phyloP scores from a whole-genome alignment of 768 basidiomycete genomes.

The Tephrocybe sp. region DNA sequence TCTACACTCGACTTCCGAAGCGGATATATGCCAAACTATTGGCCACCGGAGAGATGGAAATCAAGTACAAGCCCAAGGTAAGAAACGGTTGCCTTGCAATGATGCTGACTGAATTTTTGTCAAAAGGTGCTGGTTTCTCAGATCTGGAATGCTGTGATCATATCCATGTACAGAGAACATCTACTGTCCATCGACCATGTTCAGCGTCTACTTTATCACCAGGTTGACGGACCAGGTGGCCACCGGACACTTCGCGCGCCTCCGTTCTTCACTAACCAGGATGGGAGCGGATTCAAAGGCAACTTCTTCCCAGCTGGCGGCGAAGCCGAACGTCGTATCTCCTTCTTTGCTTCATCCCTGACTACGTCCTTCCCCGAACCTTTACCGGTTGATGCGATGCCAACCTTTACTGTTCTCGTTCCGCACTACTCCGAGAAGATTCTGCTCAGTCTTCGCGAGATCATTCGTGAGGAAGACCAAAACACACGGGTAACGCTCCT shows the following conservation, averaged over 20 bases:
- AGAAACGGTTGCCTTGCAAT: background rate
- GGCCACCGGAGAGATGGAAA: conserved; percentile 96
- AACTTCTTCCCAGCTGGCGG: conserved; percentile 94
- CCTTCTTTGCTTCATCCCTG: conserved; percentile 97
- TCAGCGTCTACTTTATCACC: conserved; percentile 95
- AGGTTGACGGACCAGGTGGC: conserved; percentile 88
- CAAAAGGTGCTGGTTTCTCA: conserved; percentile 95
- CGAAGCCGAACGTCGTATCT: conserved; percentile 97
- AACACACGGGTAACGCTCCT: conserved; percentile 95
- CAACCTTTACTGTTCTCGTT: conserved; percentile 98
- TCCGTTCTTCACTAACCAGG: conserved; percentile 96
- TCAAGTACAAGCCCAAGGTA: conserved; percentile 99
- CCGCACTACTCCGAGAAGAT: conserved; percentile 99
- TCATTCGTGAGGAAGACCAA: conserved; percentile 96
- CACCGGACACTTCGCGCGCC: conserved; percentile 92
- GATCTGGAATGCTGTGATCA: conserved; percentile 99
- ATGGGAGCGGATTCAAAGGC: conserved; percentile 62
- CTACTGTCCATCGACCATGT: conserved; percentile 97
- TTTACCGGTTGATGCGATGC: conserved; percentile 97
- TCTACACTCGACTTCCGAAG: conserved; percentile 94
- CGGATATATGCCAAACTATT: conserved; percentile 97
- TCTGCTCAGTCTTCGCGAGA: conserved; percentile 92
- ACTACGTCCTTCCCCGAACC: conserved; percentile 96
- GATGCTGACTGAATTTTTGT: conserved; percentile 4
- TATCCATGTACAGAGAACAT: conserved; percentile 99